Evolutionary conservation across 148 eudicot species (phyloP), one percentile per base, ranked within the genome.

Genomic region (Rhododendron ovatum): DNA sequence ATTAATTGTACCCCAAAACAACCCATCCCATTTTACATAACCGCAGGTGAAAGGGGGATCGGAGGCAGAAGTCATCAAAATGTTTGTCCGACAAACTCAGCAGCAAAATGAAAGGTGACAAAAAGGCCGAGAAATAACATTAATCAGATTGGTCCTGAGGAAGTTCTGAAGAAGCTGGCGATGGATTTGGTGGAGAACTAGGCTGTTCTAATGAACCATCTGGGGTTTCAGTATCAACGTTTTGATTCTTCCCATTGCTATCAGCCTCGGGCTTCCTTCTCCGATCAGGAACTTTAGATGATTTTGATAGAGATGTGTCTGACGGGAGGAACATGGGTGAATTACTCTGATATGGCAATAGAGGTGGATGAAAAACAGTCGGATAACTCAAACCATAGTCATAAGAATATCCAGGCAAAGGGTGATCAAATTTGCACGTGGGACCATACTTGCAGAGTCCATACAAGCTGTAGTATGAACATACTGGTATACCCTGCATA

Each of bases 381-480:
- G 93, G 93, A 48, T 88, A 48, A 87, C 84, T 82, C 75, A 85
- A 71, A 84, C 84, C 81, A 55, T 88, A 93, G 87, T 84, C 82
- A 35, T 89, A 77, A 26, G 88, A 26, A 87, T 89, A 87, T 82
- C 90, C 91, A 0, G 88, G 59, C 87, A 92, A 41, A 18, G 98
- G 98, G 88, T 95, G 98, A 82, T 95, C 92, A 48, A 78, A 95
- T 92, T 90, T 91, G 90, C 96, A 95, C 10, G 89, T 89, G 9
- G 94, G 91, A 3, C 98, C 98, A 39, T 88, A 95, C 87, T 93
- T 93, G 91, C 96, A 95, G 9, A 90, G 53, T 10, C 96, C 95
- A 50, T 91, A 88, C 15, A 78, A 53, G 77, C 75, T 91, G 90
- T 92, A 95, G 89, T 87, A 51, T 45, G 90, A 82, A 84, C 98